These are phyloP conservation scores for Irpex sp. DNA, from an alignment of 1,284 basidiomycete species.

Conservation along the genomic window DNA sequence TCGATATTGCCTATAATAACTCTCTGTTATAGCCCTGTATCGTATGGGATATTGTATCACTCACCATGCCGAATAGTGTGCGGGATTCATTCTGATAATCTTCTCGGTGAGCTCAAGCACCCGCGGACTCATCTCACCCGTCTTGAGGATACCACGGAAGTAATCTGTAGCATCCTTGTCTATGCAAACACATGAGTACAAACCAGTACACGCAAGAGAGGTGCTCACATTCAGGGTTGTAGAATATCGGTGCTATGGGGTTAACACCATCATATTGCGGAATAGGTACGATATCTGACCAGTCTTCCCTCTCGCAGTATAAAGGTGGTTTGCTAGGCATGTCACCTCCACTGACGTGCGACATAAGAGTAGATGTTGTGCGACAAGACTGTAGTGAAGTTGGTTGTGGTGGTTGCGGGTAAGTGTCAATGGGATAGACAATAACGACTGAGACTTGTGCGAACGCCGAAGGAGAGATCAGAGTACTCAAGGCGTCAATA, in stretches of 20 bases:
- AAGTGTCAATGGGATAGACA: too few species aligned
- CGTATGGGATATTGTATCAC: conserved; percentile 12
- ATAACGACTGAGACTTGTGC: too few species aligned
- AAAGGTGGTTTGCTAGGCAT: conserved; percentile 22
- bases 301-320: conserved; percentile 66
- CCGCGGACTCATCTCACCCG: conserved; percentile 73
- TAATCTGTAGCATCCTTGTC: conserved; percentile 92
- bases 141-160: conserved; percentile 79
- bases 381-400: too few species aligned
- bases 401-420: too few species aligned
- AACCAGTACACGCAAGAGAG: conserved; percentile 3
- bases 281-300: conserved; percentile 77
- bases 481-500: too few species aligned
- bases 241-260: conserved; percentile 87
- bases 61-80: conserved; percentile 93
- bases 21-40: not conserved
- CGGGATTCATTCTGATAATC: conserved; percentile 86
- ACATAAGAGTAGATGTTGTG: conserved; percentile 4
- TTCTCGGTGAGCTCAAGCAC: conserved; percentile 83
- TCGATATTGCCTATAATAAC: conserved; percentile 78
- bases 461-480: too few species aligned
- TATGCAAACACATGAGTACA: conserved; percentile 28
- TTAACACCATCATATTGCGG: conserved; percentile 75
- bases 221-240: conserved; percentile 78
- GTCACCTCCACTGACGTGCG: conserved; percentile 10